Evolutionary conservation across 345 rosid genomes (phyloP).

Genomic region (Linum trigynum): DNA sequence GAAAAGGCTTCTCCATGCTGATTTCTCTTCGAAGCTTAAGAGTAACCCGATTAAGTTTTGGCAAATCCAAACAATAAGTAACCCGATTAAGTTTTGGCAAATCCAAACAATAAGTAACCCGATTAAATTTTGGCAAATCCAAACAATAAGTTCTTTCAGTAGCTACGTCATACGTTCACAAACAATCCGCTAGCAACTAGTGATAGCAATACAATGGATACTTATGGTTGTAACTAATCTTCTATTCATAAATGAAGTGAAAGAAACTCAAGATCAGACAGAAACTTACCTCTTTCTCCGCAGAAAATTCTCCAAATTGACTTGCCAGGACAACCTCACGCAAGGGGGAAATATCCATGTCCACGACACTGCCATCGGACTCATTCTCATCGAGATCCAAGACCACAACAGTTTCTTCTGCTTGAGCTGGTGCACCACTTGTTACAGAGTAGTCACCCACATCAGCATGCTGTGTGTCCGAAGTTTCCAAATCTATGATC

Average conservation of each 20-base stretch:
- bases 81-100: no score
- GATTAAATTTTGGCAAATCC: no score
- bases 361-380: neutral
- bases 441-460: neutral
- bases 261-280: neutral
- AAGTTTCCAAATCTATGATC: no score
- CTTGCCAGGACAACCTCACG: neutral
- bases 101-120: neutral
- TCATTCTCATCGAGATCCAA: neutral
- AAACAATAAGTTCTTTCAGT: neutral
- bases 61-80: no score
- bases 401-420: neutral
- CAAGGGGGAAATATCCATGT: neutral
- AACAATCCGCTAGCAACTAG: neutral
- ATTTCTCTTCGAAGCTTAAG: no score
- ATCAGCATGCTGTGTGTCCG: neutral
- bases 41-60: no score
- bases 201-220: neutral
- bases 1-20: no score
- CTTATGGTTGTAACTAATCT: neutral
- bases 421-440: neutral
- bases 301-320: neutral
- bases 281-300: neutral
- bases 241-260: neutral
- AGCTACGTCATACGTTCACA: neutral